Evolutionary conservation across 2,329 filamentous ascomycete species (phyloP).

Genomic region (Fusarium devonianum): DNA sequence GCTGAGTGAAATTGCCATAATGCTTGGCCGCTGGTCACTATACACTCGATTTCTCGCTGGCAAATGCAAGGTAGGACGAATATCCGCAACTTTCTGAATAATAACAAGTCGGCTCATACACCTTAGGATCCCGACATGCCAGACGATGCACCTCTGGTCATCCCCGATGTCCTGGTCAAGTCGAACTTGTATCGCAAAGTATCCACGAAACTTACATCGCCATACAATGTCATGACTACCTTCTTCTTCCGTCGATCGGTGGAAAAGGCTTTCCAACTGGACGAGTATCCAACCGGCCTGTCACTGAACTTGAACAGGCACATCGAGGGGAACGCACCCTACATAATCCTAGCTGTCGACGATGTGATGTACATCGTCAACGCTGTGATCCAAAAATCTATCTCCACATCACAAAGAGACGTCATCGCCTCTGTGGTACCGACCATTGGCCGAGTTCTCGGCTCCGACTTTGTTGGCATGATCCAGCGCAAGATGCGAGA

Average conservation of each 20-base stretch:
- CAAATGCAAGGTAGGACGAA: slow-evolving; percentile 75
- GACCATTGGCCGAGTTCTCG: slow-evolving; percentile 79
- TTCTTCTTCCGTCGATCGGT: slow-evolving; percentile 98
- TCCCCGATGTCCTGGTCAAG: slow-evolving; percentile 78
- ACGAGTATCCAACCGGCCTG: slow-evolving; percentile 83
- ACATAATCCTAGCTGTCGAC: slow-evolving; percentile 94
- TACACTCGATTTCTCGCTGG: slow-evolving; percentile 88
- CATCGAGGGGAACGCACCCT: slow-evolving; percentile 80
- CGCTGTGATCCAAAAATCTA: slow-evolving; percentile 83
- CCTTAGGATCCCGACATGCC: slow-evolving; percentile 58
- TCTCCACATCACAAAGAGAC: slow-evolving; percentile 83
- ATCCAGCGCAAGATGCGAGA: slow-evolving; percentile 97
- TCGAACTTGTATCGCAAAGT: slow-evolving; percentile 86
- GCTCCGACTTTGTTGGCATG: slow-evolving; percentile 94
- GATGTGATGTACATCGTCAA: slow-evolving; percentile 99
- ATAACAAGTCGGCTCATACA: slow-evolving; percentile 22
- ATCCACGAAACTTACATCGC: slow-evolving; percentile 72
- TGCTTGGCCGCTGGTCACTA: slow-evolving; percentile 92
- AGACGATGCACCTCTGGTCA: slow-evolving; percentile 63
- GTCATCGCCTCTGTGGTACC: slow-evolving; percentile 82
- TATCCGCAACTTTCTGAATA: not conserved
- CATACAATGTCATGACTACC: slow-evolving; percentile 91
- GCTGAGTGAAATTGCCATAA: slow-evolving; percentile 85
- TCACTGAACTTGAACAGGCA: slow-evolving; percentile 76
- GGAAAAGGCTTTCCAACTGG: slow-evolving; percentile 96